These are phyloP conservation scores for Populus hybrid DNA, from an alignment of 441 rosid genomes.

Conservation along the genomic window DNA sequence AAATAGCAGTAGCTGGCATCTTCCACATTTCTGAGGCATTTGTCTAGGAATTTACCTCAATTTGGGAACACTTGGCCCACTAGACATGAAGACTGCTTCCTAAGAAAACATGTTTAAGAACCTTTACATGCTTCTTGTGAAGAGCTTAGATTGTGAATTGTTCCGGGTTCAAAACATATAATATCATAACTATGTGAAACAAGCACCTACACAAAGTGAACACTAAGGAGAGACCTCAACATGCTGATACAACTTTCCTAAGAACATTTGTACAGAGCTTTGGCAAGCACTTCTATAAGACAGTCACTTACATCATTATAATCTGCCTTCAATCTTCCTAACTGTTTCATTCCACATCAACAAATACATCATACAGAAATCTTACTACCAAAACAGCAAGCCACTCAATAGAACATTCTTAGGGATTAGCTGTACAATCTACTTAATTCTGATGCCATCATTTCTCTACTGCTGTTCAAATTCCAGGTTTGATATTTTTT, in stretches of 20 bases:
- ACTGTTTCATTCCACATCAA: neutral
- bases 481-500: neutral
- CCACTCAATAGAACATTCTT: neutral
- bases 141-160: neutral
- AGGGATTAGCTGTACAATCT: neutral
- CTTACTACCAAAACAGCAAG: neutral
- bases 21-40: neutral
- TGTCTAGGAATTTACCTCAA: neutral
- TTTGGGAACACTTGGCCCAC: neutral
- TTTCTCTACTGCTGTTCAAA: neutral
- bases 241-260: neutral
- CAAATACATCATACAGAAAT: neutral
- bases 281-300: neutral
- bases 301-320: neutral
- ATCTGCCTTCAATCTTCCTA: neutral
- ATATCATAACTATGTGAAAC: neutral
- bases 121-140: neutral
- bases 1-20: neutral
- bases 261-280: neutral
- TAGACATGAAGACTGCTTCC: neutral
- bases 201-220: neutral
- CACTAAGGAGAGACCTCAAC: neutral
- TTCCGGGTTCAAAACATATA: neutral
- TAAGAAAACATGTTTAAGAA: neutral
- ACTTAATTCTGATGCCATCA: neutral